Evolutionary conservation across 495 filamentous ascomycete species (phyloP), one percentile per base, ranked within the genome.

Genomic region (Neurospora sp.): DNA sequence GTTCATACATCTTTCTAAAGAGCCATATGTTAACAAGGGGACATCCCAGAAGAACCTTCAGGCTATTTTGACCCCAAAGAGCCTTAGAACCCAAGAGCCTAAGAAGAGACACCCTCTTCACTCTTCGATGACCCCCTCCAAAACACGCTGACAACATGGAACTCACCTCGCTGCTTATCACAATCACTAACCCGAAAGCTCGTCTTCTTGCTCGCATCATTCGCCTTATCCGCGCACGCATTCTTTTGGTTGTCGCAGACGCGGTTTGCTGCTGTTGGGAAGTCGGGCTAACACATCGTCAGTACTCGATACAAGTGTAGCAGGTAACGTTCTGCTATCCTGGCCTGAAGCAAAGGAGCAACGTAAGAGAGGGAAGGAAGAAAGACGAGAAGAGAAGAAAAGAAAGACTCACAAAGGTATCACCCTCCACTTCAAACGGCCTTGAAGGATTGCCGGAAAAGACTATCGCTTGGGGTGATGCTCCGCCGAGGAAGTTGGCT

Each of bases 401-500:
- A n/a, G n/a, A n/a, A n/a, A n/a, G 37, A 81, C 85, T 48, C 76
- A 87, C 85, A 76, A 87, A 87, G 4, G 82, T 86, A 72, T 83
- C 74, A 1, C 84, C 84, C 23, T 83, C 78, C 4, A 86, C 85
- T 62, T 76, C 82, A 75, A 85, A 88, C 14, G 84, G 85, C 39
- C 82, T 75, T 42, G 77, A 72, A 12, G 79, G 69, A 70, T 85
- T 80, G 1, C 76, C 80, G 0, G 84, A 83, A 66, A 81, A 76
- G 11, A 75, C 82, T 71, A 81, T 84, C 46, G 79, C 74, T 35
- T 78, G 73, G 18, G 77, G 76, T 12, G 54, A 71, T 9, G 72
- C 71, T 5, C 74, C 79, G 46, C 80, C 79, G 37, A 81, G 62
- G 18, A 73, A 69, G 39, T 75, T 74, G 14, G 44, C 70, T 27